Base-by-base conservation (phyloP, 768 basidiomycete genomes). In the Daedaleopsis nitida region DNA sequence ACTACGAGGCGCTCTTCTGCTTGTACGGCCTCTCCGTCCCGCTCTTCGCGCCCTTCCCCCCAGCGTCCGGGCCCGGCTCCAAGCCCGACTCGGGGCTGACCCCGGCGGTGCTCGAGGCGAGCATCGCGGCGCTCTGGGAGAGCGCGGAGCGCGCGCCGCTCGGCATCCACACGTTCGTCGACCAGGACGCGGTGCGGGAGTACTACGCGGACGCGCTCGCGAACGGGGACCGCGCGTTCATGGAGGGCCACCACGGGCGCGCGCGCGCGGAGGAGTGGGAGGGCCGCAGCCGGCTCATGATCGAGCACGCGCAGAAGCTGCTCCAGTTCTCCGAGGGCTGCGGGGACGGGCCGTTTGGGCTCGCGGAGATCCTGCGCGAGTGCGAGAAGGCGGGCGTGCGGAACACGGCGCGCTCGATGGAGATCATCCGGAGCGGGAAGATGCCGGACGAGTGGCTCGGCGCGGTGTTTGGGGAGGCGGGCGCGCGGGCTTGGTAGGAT, bases 181-280 rank as follows among this genome's bases (percentile, higher is more conserved):
- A 53, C 43, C 43, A 52, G 42, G 19, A 32, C 12, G 51, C 34
- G 5, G 16, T 53, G 34, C 51, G 32, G 14, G 44, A 51, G 51
- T 43, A 59, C 43, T 59, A 59, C 51, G 51, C n/a, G 14, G 58
- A 59, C 51, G 34, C 45, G 38, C 27, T 59, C 58, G 50, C 45
- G 43, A 38, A 17, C 52, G 58, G 58, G n/a, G 58, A 47, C 32
- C 23, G 39, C 21, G 52, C 52, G 45, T 49, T 54, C 52, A 21
- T 59, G 21, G 44, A 45, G 47, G 49, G 52, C 58, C 59, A 60
- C 38, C 53, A 32, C n/a, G 53, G 59, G 13, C 38, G 49, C 47
- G 59, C 38, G 47, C 54, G 54, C 23, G 34, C 59, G 53, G 54
- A 50, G 32, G 47, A 53, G 52, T 42, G 39, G 39, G 24, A 44